Conservation (phyloP, 345 rosid species). For the Zanthoxylum bungeanum region DNA sequence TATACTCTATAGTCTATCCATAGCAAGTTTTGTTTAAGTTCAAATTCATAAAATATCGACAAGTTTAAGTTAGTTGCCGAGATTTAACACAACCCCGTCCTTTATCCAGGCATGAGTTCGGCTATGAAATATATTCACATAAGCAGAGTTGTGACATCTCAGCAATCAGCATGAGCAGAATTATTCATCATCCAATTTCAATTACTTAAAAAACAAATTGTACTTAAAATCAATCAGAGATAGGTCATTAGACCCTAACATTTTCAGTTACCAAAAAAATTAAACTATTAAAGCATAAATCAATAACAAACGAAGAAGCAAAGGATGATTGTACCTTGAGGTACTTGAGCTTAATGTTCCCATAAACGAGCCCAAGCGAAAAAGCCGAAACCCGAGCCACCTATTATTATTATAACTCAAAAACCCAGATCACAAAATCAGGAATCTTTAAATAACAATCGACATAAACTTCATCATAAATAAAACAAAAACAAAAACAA, state of each 20-base stretch:
- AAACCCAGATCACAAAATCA: neutral
- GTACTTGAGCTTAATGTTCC: conserved; percentile 79
- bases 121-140: no score
- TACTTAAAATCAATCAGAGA: neutral
- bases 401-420: conserved; percentile 30
- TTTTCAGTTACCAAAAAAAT: neutral
- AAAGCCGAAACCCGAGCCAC: conserved; percentile 92
- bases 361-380: conserved; percentile 66
- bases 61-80: no score
- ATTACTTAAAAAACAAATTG: neutral
- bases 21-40: no score
- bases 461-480: neutral
- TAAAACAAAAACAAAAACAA: no score
- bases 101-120: no score
- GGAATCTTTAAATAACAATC: neutral
- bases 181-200: neutral
- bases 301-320: neutral
- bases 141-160: no score
- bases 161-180: no score
- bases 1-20: no score
- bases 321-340: conserved; percentile 44
- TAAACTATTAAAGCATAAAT: neutral
- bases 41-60: no score
- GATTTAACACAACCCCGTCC: no score
- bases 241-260: neutral